phyloP scores from a whole-genome alignment of 1,139 yeast species.

The Zygosaccharomyces pseudobailii region DNA sequence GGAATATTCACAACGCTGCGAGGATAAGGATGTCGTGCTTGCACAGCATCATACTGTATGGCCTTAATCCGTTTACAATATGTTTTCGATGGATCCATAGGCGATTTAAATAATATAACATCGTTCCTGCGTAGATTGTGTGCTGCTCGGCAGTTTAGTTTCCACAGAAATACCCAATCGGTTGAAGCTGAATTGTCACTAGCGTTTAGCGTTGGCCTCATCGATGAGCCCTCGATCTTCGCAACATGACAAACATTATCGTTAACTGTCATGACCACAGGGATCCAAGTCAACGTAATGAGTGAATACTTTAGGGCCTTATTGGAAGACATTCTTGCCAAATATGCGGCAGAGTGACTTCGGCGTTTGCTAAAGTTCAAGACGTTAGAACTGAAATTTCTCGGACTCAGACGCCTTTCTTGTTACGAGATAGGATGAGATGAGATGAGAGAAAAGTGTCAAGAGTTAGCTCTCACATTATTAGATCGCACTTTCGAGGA shows the following conservation, averaged over 20 bases:
- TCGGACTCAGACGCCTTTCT: background rate
- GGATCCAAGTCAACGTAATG: conserved; percentile 57
- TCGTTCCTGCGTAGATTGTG: conserved; percentile 56
- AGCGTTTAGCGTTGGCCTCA: conserved; percentile 89
- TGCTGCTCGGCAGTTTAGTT: conserved; percentile 50
- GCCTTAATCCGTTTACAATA: conserved; percentile 77
- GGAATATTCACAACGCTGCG: conserved; percentile 59
- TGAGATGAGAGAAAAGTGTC: background rate
- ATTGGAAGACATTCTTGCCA: background rate
- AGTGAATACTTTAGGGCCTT: conserved; percentile 20
- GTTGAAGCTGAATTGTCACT: conserved; percentile 40
- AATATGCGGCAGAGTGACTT: background rate
- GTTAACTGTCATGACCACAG: conserved; percentile 64
- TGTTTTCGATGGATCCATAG: conserved; percentile 66
- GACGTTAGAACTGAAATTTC: background rate
- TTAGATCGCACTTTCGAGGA: too few relatives aligned
- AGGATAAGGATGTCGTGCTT: conserved; percentile 64
- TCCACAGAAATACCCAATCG: conserved; percentile 71
- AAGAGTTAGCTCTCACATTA: too few relatives aligned
- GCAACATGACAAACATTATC: conserved; percentile 74
- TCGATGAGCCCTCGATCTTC: conserved; percentile 75
- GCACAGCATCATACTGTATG: conserved; percentile 61
- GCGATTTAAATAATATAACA: conserved; percentile 72
- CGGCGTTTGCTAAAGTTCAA: background rate
- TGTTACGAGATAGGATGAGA: background rate